Base-by-base conservation (phyloP, 1,139 yeast genomes). In the Taphrina pruni region DNA sequence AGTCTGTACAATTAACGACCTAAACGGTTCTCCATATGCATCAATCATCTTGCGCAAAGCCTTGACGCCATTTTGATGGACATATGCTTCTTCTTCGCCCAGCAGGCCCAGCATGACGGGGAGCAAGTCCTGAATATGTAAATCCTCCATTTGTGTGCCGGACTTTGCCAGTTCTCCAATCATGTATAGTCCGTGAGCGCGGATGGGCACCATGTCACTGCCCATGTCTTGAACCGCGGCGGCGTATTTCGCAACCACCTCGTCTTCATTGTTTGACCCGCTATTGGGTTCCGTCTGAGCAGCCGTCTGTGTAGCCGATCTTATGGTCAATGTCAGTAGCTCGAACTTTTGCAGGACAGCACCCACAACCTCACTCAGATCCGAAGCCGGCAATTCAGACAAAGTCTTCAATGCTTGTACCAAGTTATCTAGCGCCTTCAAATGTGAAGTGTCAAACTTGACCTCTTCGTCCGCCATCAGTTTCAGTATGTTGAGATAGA, bases 111-210 rank as follows among this genome's bases (percentile, higher is more conserved):
- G 75, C 75, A 89, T 90, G 20, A 91, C 78, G 41, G 85, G 82
- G 50, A 90, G 78, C 0, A 85, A 91, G 69, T 84, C 84, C 17
- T 83, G 85, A 11, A 85, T 69, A 0, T 86, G 77, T 6, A 92
- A 77, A 0, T 85, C 85, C 0, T 81, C 78, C 51, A 89, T 84
- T 54, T 80, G 81, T 26, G 48, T 20, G 32, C 50, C 57, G 11
- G 60, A 48, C 56, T 38, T 55, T 21, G 89, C 82, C 60, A 93
- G 80, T 66, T 84, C 83, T 51, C 92, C 81, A 20, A 93, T 78
- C 38, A 88, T 78, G 73, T 85, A 86, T 21, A 94, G 79, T 0
- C 97, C 99, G 77, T 90, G 94, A 0, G 96, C 98, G 69, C 93
- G 81, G 1, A 92, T 85, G 0, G 98, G 97, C 0, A 90, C 88